A percentile compares a stretch with the other conserved stretches of the same genome.
Conservation (phyloP, 225 moss, liverwort and hornwort genomes). For the Climacium dendroides region DNA sequence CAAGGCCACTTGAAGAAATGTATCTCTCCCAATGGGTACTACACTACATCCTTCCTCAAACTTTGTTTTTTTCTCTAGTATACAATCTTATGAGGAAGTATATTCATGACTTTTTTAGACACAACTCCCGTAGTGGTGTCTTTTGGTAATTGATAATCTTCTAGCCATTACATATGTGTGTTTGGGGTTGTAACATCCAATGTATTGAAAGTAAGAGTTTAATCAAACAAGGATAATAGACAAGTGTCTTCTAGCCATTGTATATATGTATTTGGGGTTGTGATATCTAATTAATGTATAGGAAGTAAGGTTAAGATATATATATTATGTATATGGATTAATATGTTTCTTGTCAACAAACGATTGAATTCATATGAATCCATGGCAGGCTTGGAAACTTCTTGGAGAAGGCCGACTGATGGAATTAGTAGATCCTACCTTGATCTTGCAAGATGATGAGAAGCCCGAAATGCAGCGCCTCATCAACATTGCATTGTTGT, state of each 20-base stretch:
- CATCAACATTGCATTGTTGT: not conserved
- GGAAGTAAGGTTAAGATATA: not conserved
- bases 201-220: not conserved
- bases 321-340: no score
- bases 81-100: not conserved
- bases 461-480: not conserved
- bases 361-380: not conserved
- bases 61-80: not conserved
- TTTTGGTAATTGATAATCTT: not conserved
- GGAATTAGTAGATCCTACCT: not conserved
- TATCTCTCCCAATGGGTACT: constrained; percentile 38
- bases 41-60: not conserved
- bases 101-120: no score
- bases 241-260: no score
- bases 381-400: constrained; percentile 5
- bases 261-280: no score
- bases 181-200: not conserved
- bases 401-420: not conserved
- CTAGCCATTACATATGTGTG: not conserved
- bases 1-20: constrained; percentile 8
- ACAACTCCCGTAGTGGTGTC: no score
- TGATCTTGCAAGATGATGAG: not conserved
- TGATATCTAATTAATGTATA: no score
- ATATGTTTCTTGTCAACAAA: no score
- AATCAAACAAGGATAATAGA: no score